Evolutionary conservation across 1,284 basidiomycete species (phyloP).

Genomic region (Cutaneotrichosporon mucoides): DNA sequence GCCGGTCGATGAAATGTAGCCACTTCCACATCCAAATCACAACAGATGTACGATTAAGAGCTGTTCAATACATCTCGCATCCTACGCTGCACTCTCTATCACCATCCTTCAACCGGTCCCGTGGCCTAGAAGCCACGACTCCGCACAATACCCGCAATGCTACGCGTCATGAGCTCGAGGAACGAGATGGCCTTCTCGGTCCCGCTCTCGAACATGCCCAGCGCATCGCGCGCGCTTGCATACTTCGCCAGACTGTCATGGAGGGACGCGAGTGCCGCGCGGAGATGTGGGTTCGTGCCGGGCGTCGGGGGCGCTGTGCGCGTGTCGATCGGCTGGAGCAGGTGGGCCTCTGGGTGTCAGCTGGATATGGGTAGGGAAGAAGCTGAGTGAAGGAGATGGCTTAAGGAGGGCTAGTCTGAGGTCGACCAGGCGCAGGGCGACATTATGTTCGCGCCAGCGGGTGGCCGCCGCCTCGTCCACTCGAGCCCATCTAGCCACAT

Average conservation of each 20-base stretch:
- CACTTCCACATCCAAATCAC: too few species aligned
- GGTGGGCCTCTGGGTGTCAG: constrained; percentile 29
- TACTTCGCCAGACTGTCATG: constrained; percentile 26
- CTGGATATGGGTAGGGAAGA: neutral
- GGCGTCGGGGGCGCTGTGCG: neutral
- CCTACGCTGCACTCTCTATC: too few species aligned
- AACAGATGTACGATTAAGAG: too few species aligned
- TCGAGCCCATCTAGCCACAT: too few species aligned
- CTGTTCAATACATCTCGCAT: too few species aligned
- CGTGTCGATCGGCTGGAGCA: constrained; percentile 31
- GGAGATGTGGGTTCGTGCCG: constrained; percentile 28
- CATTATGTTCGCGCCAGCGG: too few species aligned
- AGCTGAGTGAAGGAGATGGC: too few species aligned
- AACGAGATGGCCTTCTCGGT: constrained; percentile 29
- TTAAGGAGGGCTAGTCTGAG: too few species aligned
- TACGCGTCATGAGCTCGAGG: constrained; percentile 29
- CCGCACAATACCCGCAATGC: constrained; percentile 30
- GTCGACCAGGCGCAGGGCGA: too few species aligned
- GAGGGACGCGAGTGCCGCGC: constrained; percentile 26
- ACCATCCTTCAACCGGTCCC: too few species aligned
- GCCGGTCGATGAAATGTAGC: too few species aligned
- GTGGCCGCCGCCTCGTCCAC: too few species aligned
- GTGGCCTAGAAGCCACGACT: constrained; percentile 37
- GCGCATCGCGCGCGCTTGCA: constrained; percentile 11
- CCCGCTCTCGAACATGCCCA: constrained; percentile 25